phyloP scores from a whole-genome alignment of 331 rosid genomes.

The Phaseolus coccineus region DNA sequence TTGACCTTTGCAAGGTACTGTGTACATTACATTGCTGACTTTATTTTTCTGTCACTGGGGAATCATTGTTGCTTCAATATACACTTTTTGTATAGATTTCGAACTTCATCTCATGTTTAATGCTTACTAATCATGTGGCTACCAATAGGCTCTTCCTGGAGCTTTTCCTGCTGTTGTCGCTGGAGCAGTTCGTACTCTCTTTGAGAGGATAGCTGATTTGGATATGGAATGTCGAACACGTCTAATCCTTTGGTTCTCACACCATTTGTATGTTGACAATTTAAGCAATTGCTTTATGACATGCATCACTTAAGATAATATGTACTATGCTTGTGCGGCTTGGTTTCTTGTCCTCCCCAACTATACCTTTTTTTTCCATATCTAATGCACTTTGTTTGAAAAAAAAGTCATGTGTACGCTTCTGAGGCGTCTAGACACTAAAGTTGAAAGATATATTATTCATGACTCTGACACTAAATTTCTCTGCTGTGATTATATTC shows the following conservation, averaged over 20 bases:
- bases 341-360: background rate
- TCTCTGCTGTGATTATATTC: conserved; percentile 6
- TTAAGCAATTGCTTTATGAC: conserved; percentile 22
- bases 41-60: conserved; percentile 28
- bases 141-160: conserved; percentile 95
- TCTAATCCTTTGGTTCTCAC: conserved; percentile 97
- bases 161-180: conserved; percentile 99
- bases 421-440: background rate
- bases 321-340: background rate
- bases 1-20: conserved; percentile 96
- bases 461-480: conserved; percentile 29
- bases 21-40: conserved; percentile 22
- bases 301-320: conserved; percentile 13
- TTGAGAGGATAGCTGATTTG: conserved; percentile 89
- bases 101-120: conserved; percentile 15
- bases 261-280: conserved; percentile 81
- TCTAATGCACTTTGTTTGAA: background rate
- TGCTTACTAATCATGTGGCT: conserved; percentile 43
- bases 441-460: background rate
- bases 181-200: conserved; percentile 95
- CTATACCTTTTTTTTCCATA: background rate
- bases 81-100: background rate
- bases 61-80: conserved; percentile 19
- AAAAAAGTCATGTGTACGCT: background rate
- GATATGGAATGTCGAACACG: conserved; percentile 99